Conservation (phyloP, 768 basidiomycete genomes). For the Pleurotus giganteus region DNA sequence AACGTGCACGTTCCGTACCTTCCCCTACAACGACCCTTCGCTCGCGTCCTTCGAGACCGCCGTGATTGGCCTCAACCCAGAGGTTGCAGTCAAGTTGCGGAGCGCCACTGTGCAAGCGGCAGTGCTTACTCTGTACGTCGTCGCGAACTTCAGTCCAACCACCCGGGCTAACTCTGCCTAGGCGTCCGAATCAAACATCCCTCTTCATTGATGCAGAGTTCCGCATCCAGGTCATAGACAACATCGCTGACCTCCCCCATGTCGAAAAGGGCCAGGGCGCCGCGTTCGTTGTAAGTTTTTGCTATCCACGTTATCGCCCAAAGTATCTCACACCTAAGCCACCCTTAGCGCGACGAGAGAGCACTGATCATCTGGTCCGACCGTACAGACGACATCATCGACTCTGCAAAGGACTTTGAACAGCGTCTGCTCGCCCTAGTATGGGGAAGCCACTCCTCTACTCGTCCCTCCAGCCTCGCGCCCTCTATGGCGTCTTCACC, state of each 20-base stretch:
- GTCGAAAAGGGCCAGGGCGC: conserved; percentile 90
- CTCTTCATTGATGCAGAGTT: conserved; percentile 78
- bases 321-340: background rate
- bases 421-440: conserved; percentile 79
- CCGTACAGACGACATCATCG: conserved; percentile 64
- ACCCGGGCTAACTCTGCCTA: conserved; percentile 21
- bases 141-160: background rate
- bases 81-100: conserved; percentile 77
- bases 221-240: conserved; percentile 80
- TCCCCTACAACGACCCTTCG: conserved; percentile 76
- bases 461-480: conserved; percentile 10
- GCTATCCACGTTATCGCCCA: background rate
- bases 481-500: conserved; percentile 34
- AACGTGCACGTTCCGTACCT: conserved; percentile 65
- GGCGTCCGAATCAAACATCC: conserved; percentile 48
- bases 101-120: conserved; percentile 78
- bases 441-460: conserved; percentile 50
- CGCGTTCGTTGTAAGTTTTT: conserved; percentile 61
- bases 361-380: conserved; percentile 86
- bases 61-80: conserved; percentile 73
- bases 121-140: conserved; percentile 59
- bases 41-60: conserved; percentile 80
- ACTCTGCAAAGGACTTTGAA: conserved; percentile 70
- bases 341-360: conserved; percentile 59
- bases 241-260: conserved; percentile 60